phyloP scores from a whole-genome alignment of 2,329 filamentous ascomycete genomes.

The Aureobasidium sp. region DNA sequence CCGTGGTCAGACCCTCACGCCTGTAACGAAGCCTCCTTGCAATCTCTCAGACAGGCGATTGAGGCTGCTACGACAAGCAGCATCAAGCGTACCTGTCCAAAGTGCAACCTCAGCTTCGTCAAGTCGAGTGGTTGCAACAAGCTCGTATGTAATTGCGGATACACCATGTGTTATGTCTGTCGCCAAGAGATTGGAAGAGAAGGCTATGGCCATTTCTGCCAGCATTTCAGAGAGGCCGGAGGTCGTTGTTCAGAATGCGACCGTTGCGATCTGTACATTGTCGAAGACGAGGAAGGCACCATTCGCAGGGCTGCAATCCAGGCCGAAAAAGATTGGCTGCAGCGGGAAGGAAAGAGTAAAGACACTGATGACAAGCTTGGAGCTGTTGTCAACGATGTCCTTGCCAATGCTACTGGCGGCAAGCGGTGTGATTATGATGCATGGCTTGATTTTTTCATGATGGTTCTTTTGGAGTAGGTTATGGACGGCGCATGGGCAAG shows the following conservation, averaged over 20 bases:
- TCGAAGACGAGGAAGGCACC: slow-evolving; percentile 41
- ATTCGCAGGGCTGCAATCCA: slow-evolving; percentile 35
- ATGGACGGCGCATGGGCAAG: slow-evolving; percentile 8
- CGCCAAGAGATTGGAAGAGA: slow-evolving; percentile 56
- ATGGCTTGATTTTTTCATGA: slow-evolving; percentile 22
- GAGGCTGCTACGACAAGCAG: slow-evolving; percentile 91
- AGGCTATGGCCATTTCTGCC: slow-evolving; percentile 91
- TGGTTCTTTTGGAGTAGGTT: slow-evolving; percentile 18
- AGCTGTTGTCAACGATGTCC: slow-evolving; percentile 21
- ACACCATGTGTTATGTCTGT: slow-evolving; percentile 97
- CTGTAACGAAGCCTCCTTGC: slow-evolving; percentile 76
- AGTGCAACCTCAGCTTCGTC: slow-evolving; percentile 86
- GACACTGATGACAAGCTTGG: slow-evolving; percentile 15
- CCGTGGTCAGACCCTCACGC: slow-evolving; percentile 82
- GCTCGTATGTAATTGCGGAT: slow-evolving; percentile 88
- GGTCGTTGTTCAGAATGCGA: slow-evolving; percentile 70
- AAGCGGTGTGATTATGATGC: slow-evolving; percentile 19
- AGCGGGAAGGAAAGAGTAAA: slow-evolving; percentile 26
- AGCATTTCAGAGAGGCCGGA: slow-evolving; percentile 84
- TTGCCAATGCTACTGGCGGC: slow-evolving; percentile 18
- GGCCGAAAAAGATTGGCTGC: slow-evolving; percentile 42
- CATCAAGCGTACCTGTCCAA: slow-evolving; percentile 89
- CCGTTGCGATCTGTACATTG: slow-evolving; percentile 44
- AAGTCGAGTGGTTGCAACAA: slow-evolving; percentile 96
- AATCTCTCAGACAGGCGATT: slow-evolving; percentile 78